These are phyloP conservation scores for Alternaria brassicicola DNA, from an alignment of 2,329 filamentous ascomycete genomes.

Conservation along the genomic window DNA sequence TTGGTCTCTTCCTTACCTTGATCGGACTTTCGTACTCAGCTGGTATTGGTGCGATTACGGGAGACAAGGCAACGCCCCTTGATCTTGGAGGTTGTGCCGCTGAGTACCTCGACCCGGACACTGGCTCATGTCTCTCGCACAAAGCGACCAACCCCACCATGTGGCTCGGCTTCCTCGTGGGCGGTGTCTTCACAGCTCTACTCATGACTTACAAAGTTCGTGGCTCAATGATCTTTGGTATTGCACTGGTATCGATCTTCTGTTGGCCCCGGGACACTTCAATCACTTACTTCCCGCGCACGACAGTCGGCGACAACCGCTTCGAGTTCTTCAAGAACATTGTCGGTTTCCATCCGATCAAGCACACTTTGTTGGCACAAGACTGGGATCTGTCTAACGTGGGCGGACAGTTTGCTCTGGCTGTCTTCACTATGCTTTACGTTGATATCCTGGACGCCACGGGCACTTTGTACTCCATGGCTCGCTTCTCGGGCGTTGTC, in stretches of 20 bases:
- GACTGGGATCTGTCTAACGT: constrained; percentile 73
- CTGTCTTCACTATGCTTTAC: constrained; percentile 86
- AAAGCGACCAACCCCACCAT: constrained; percentile 84
- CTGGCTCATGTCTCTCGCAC: constrained; percentile 64
- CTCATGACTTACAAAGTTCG: constrained; percentile 86
- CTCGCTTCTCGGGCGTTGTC: constrained; percentile 78
- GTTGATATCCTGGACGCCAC: constrained; percentile 85
- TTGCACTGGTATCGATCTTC: constrained; percentile 82
- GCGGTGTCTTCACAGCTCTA: constrained; percentile 78
- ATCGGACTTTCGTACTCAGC: constrained; percentile 82
- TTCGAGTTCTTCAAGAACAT: constrained; percentile 91
- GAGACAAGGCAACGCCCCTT: constrained; percentile 69
- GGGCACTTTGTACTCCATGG: constrained; percentile 88
- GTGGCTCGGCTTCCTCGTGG: constrained; percentile 89
- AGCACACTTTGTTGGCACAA: constrained; percentile 71
- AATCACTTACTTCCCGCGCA: constrained; percentile 82
- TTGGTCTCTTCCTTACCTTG: constrained; percentile 81
- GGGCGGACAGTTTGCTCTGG: constrained; percentile 78
- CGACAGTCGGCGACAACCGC: constrained; percentile 66
- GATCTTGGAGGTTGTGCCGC: constrained; percentile 75
- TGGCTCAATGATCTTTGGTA: constrained; percentile 82
- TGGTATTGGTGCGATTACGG: constrained; percentile 79
- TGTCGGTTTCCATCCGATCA: constrained; percentile 80
- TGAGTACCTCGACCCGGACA: constrained; percentile 50
- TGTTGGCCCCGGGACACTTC: constrained; percentile 81